Evolutionary conservation across 2,329 filamentous ascomycete species (phyloP).

Genomic region (Sporothrix globosa): DNA sequence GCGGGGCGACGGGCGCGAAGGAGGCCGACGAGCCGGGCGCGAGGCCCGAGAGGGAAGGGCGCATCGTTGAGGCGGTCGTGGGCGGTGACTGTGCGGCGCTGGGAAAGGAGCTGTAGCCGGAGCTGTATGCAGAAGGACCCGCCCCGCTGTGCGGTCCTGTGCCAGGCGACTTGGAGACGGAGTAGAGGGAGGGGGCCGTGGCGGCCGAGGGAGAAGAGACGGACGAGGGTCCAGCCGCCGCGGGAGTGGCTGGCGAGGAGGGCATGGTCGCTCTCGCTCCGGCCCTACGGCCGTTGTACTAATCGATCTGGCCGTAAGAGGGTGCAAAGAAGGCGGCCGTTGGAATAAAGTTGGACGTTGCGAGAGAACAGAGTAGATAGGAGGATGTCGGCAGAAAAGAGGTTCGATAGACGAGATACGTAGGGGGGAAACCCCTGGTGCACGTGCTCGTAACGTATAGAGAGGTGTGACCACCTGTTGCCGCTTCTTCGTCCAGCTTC

Average conservation of each 20-base stretch:
- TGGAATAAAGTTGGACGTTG: not conserved
- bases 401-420: not conserved
- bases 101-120: conserved; percentile 32
- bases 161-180: not conserved
- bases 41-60: conserved; percentile 25
- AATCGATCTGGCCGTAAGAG: not conserved
- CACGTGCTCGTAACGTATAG: not conserved
- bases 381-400: conserved; percentile 6
- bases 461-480: no score
- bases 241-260: conserved; percentile 15
- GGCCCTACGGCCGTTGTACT: not conserved
- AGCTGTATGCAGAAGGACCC: conserved; percentile 17
- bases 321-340: not conserved
- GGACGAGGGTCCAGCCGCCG: not conserved
- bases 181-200: conserved; percentile 5
- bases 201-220: conserved; percentile 11
- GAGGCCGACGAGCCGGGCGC: not conserved
- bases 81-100: conserved; percentile 28
- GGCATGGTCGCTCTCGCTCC: conserved; percentile 6
- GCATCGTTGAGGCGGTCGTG: conserved; percentile 28
- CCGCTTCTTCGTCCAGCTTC: not conserved
- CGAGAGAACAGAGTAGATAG: not conserved
- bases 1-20: conserved; percentile 14
- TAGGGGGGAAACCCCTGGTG: not conserved
- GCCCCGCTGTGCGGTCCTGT: not conserved